phyloP scores from a whole-genome alignment of 331 rosid genomes.

The Prunus yedoensis region DNA sequence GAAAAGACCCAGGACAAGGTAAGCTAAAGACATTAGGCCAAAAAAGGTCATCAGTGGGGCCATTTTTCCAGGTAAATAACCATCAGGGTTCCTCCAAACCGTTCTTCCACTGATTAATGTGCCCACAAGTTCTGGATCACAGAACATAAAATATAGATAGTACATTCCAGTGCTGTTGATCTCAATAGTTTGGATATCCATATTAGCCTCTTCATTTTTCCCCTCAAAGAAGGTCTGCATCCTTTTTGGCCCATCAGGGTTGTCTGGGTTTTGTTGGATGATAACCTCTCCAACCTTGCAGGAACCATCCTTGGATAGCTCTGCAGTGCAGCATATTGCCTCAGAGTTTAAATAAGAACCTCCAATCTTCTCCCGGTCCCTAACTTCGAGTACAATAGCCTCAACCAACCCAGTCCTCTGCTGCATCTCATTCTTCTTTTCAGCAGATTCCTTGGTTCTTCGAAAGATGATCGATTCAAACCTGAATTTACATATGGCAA shows the following conservation, averaged over 20 bases:
- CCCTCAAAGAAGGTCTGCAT: constrained; percentile 73
- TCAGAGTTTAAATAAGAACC: constrained; percentile 68
- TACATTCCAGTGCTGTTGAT: constrained; percentile 82
- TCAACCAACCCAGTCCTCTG: constrained; percentile 72
- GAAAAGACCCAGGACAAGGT: constrained; percentile 62
- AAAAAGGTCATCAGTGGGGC: constrained; percentile 67
- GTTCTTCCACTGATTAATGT: constrained; percentile 71
- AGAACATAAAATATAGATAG: constrained; percentile 74
- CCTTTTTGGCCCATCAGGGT: constrained; percentile 59
- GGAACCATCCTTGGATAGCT: constrained; percentile 66
- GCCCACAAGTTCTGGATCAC: constrained; percentile 74
- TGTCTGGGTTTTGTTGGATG: constrained; percentile 52
- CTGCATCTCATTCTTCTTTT: constrained; percentile 63
- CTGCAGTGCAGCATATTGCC: constrained; percentile 74
- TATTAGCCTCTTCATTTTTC: constrained; percentile 55
- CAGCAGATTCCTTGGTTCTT: constrained; percentile 60
- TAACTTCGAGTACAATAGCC: constrained; percentile 67
- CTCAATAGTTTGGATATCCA: constrained; percentile 52
- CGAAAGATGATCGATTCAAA: constrained; percentile 70
- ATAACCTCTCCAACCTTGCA: constrained; percentile 86
- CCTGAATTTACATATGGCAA: constrained; percentile 43
- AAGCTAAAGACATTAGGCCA: constrained; percentile 76
- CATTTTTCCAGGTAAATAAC: constrained; percentile 85
- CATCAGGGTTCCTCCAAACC: constrained; percentile 85
- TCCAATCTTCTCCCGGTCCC: constrained; percentile 68